These are phyloP conservation scores for Xanthoceras sorbifolium DNA, from an alignment of 345 rosid species.

Conservation along the genomic window DNA sequence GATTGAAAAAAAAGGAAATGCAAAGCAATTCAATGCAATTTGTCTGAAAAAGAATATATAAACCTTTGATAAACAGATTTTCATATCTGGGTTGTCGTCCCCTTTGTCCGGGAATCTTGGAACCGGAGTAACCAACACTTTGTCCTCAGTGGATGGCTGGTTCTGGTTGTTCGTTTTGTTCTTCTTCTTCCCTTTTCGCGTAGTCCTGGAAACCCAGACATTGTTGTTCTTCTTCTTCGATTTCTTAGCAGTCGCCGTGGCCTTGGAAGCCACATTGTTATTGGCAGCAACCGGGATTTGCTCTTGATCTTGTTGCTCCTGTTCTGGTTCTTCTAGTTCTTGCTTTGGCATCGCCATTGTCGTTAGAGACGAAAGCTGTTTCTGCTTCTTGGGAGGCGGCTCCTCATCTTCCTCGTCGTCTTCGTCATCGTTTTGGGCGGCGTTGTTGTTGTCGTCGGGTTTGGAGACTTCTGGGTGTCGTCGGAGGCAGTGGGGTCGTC, in stretches of 20 bases:
- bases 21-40: neutral
- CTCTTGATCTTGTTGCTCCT: conserved; percentile 13
- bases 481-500: conserved; percentile 69
- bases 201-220: conserved; percentile 84
- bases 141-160: conserved; percentile 58
- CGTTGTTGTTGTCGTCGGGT: conserved; percentile 14
- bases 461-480: conserved; percentile 62
- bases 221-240: conserved; percentile 87
- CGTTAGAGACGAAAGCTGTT: conserved; percentile 49
- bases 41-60: neutral
- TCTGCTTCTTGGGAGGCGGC: conserved; percentile 66
- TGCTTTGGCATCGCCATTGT: neutral
- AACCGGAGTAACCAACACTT: conserved; percentile 70
- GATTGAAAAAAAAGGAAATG: neutral
- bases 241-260: conserved; percentile 45
- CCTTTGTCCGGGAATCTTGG: conserved; percentile 78
- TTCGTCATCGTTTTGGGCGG: conserved; percentile 46
- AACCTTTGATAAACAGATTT: conserved; percentile 78
- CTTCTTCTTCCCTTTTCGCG: conserved; percentile 94
- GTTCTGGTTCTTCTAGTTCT: conserved; percentile 27
- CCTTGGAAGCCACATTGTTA: conserved; percentile 5
- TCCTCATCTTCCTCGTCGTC: conserved; percentile 58
- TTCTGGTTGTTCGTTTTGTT: conserved; percentile 60
- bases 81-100: conserved; percentile 71
- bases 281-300: conserved; percentile 14